Evolutionary conservation across 352 stramenopile genomes (phyloP).

Genomic region (Phytophthora cactorum): DNA sequence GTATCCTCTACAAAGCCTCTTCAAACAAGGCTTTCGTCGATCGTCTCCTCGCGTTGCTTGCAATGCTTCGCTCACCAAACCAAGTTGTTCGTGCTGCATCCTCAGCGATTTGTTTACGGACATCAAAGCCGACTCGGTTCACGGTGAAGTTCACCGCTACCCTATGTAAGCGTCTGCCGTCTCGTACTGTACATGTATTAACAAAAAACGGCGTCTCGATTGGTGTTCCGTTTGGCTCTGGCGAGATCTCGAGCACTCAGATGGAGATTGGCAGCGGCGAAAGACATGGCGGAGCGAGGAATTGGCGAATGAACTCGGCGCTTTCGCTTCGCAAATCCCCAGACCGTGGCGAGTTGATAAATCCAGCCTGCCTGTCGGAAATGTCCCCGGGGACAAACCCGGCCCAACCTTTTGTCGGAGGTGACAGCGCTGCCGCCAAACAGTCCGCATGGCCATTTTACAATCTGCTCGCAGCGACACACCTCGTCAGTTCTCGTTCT

Average conservation of each 20-base stretch:
- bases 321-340: slow-evolving; percentile 20
- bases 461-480: slow-evolving; percentile 26
- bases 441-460: slow-evolving; percentile 16
- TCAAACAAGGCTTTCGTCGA: slow-evolving; percentile 12
- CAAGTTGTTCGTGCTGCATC: background rate
- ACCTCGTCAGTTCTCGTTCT: slow-evolving; percentile 6
- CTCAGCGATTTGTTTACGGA: slow-evolving; percentile 10
- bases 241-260: slow-evolving; percentile 21
- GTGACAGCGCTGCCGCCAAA: slow-evolving; percentile 7
- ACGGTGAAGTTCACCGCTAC: no score
- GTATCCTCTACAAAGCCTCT: slow-evolving; percentile 20
- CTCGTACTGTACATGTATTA: no score
- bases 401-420: slow-evolving; percentile 23
- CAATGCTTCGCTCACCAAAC: background rate
- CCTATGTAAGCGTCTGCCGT: background rate
- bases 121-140: slow-evolving; percentile 14
- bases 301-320: slow-evolving; percentile 15
- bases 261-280: slow-evolving; percentile 26
- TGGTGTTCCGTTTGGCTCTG: slow-evolving; percentile 16
- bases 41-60: slow-evolving; percentile 8
- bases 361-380: slow-evolving; percentile 29
- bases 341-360: slow-evolving; percentile 14
- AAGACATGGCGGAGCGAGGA: slow-evolving; percentile 17
- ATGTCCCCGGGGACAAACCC: background rate
- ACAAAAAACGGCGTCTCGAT: no score